Evolutionary conservation across 73 alveolate genomes (phyloP).

Genomic region (Strombidium stylifer): DNA sequence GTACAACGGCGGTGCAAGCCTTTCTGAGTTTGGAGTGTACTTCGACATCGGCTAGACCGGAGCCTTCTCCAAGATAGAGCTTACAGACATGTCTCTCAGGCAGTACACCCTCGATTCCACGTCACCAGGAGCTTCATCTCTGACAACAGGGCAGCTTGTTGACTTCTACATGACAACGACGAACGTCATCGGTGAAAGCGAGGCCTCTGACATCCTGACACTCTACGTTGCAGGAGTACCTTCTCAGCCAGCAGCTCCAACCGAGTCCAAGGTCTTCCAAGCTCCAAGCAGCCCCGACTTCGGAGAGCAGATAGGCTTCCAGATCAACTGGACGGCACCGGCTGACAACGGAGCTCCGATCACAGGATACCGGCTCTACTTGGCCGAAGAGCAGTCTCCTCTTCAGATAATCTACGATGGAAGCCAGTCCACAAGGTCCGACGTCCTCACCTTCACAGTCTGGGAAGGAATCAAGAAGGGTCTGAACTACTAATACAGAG

Average conservation of each 20-base stretch:
- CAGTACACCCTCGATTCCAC: constrained; percentile 21
- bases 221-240: constrained; percentile 66
- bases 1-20: constrained; percentile 70
- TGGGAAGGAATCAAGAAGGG: constrained; percentile 20
- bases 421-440: constrained; percentile 52
- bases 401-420: constrained; percentile 61
- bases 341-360: constrained; percentile 60
- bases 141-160: constrained; percentile 47
- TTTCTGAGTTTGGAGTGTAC: constrained; percentile 52
- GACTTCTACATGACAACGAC: constrained; percentile 57
- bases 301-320: constrained; percentile 27
- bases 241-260: constrained; percentile 58
- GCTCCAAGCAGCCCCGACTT: constrained; percentile 31
- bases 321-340: constrained; percentile 68
- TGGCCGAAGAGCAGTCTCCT: constrained; percentile 30
- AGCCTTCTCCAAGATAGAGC: constrained; percentile 8
- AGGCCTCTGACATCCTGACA: constrained; percentile 34
- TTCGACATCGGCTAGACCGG: constrained; percentile 65
- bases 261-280: constrained; percentile 10
- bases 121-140: constrained; percentile 13
- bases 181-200: constrained; percentile 66
- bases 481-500: constrained; percentile 40
- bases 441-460: constrained; percentile 28
- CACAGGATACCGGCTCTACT: constrained; percentile 56
- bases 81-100: constrained; percentile 18